A percentile compares a stretch with the other conserved stretches of the same genome.
These are phyloP conservation scores for Mucor indicus DNA, from an alignment of 371 early-diverging fungal genomes.

Conservation along the genomic window DNA sequence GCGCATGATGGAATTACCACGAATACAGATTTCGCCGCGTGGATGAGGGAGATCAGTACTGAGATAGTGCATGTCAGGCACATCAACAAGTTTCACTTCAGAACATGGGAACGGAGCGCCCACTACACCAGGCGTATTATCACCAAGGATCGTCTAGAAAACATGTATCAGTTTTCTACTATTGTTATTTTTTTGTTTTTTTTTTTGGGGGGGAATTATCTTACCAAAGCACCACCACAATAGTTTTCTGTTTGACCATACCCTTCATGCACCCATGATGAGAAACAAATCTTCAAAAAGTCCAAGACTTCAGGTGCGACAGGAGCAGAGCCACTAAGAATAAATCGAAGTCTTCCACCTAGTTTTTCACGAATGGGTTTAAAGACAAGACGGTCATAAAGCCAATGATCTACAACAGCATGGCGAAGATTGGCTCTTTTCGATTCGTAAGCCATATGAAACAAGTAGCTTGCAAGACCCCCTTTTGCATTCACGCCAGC, in stretches of 20 bases:
- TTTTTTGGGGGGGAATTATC: background rate
- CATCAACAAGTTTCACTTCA: constrained; percentile 88
- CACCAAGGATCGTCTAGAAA: constrained; percentile 48
- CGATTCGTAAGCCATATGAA: constrained; percentile 64
- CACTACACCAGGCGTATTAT: constrained; percentile 65
- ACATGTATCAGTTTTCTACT: background rate
- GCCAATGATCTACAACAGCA: constrained; percentile 70
- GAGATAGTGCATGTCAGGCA: constrained; percentile 76
- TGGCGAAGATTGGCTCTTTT: constrained; percentile 72
- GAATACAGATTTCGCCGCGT: constrained; percentile 85
- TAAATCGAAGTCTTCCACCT: constrained; percentile 90
- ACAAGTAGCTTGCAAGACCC: constrained; percentile 66
- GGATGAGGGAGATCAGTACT: constrained; percentile 61
- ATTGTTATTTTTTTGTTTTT: background rate
- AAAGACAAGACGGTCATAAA: constrained; percentile 86
- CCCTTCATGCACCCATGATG: constrained; percentile 92
- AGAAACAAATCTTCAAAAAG: constrained; percentile 84
- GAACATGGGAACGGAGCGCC: constrained; percentile 83
- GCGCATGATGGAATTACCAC: constrained; percentile 71
- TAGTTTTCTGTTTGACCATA: constrained; percentile 74
- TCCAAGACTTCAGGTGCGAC: constrained; percentile 79
- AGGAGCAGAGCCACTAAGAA: constrained; percentile 94
- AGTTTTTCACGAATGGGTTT: constrained; percentile 84
- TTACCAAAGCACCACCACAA: constrained; percentile 39
- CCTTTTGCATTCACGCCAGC: constrained; percentile 86